Evolutionary conservation across 192 early-diverging fungal genomes (phyloP).

Genomic region (Mortierella alpina): DNA sequence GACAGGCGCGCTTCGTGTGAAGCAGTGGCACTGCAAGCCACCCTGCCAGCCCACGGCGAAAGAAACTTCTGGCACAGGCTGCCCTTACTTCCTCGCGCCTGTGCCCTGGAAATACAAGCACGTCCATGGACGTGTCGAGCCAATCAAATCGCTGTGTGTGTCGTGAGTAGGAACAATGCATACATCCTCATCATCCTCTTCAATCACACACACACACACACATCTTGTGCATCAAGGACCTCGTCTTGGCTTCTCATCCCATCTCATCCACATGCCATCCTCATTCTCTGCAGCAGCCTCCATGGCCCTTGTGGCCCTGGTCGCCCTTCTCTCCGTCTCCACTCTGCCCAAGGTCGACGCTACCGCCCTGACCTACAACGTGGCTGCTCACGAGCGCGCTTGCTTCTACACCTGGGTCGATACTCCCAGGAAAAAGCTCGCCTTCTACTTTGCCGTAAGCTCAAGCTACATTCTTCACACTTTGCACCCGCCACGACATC

Average conservation of each 20-base stretch:
- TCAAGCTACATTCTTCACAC: too few species aligned
- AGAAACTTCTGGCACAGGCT: not conserved
- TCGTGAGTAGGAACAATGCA: not conserved
- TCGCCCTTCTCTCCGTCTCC: conserved; percentile 38
- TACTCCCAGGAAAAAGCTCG: conserved; percentile 87
- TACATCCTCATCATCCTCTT: conserved; percentile 1
- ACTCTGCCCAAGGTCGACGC: conserved; percentile 48
- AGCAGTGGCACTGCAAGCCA: too few species aligned
- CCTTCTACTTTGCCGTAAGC: conserved; percentile 97
- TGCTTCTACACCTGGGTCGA: conserved; percentile 92
- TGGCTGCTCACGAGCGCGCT: conserved; percentile 89
- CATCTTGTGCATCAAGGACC: conserved; percentile 8
- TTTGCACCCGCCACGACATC: too few species aligned
- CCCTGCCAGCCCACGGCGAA: too few species aligned
- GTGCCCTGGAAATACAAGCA: too few species aligned
- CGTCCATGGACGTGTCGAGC: too few species aligned
- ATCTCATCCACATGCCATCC: conserved; percentile 20
- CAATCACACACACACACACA: not conserved
- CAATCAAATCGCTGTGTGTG: too few species aligned
- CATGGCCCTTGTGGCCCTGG: conserved; percentile 35
- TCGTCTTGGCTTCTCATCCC: not conserved
- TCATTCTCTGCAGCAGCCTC: conserved; percentile 30
- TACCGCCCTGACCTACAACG: conserved; percentile 81
- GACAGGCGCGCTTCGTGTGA: too few species aligned
- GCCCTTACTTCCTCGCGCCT: too few species aligned